A percentile compares a stretch with the other conserved stretches of the same genome.
phyloP scores from a whole-genome alignment of 768 basidiomycete genomes.

The Phanerochaete carnosa region DNA sequence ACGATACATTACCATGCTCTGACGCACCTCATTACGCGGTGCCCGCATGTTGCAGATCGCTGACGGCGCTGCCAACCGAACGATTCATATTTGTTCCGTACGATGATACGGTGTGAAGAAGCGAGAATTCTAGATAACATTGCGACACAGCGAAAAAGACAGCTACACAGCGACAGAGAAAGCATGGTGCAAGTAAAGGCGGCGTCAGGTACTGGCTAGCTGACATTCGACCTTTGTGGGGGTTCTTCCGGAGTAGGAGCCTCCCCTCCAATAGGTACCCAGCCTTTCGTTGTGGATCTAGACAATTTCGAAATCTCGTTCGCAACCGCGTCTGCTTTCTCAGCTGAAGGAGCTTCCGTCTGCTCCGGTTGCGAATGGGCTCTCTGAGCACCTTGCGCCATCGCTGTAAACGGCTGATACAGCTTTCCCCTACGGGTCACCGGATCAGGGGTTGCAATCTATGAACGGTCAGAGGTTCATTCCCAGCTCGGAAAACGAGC shows the following conservation, averaged over 20 bases:
- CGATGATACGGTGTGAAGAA: not conserved
- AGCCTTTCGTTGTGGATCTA: conserved; percentile 15
- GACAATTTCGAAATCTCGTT: conserved; percentile 3
- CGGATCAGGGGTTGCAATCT: conserved; percentile 27
- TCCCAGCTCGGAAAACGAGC: conserved; percentile 34
- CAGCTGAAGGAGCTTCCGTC: not conserved
- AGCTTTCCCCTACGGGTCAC: conserved; percentile 18
- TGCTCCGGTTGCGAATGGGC: not conserved
- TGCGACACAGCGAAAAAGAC: not conserved
- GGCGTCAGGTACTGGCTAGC: not conserved
- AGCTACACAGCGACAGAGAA: conserved; percentile 1
- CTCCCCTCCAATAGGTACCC: conserved; percentile 18
- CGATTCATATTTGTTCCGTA: not conserved
- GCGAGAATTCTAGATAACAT: not conserved
- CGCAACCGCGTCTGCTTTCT: not conserved
- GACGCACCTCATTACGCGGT: not conserved
- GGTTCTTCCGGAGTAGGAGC: not conserved
- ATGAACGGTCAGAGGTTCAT: not conserved
- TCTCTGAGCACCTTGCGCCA: conserved; percentile 6
- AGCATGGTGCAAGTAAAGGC: not conserved
- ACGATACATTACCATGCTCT: not conserved
- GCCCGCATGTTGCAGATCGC: conserved; percentile 2
- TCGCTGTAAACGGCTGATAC: conserved; percentile 19
- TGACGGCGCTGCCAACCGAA: not conserved
- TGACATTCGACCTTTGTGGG: conserved; percentile 1